phyloP scores from a whole-genome alignment of 2,329 filamentous ascomycete genomes.

The Teratosphaeria gauchensis region DNA sequence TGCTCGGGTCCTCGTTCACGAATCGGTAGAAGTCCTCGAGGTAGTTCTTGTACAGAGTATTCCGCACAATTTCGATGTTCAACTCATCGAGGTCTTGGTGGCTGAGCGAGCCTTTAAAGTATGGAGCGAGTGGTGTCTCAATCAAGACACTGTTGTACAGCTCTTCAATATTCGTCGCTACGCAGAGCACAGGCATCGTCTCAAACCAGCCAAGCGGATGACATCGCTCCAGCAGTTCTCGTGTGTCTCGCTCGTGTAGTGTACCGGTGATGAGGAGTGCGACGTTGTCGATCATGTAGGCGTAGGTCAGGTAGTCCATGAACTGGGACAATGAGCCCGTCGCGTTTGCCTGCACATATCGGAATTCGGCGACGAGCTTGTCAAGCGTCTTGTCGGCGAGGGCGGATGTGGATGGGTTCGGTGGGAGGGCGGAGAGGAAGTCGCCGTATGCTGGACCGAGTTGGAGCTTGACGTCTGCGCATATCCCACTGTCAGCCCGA shows the following conservation, averaged over 20 bases:
- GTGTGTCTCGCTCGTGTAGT: conserved; percentile 91
- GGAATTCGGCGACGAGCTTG: conserved; percentile 95
- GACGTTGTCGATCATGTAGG: conserved; percentile 99
- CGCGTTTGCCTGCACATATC: conserved; percentile 89
- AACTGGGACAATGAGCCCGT: conserved; percentile 86
- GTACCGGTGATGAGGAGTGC: conserved; percentile 96
- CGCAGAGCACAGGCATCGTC: conserved; percentile 95
- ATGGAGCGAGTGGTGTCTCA: conserved; percentile 88
- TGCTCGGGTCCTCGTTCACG: conserved; percentile 79
- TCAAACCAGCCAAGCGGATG: conserved; percentile 98
- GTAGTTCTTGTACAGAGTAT: conserved; percentile 99
- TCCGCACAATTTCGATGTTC: conserved; percentile 98
- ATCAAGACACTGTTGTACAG: conserved; percentile 97
- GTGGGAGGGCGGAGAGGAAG: conserved; percentile 84
- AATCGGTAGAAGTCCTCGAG: conserved; percentile 95
- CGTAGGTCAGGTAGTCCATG: conserved; percentile 96
- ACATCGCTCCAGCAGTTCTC: conserved; percentile 88
- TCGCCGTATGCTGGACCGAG: conserved; percentile 95
- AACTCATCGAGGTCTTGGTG: conserved; percentile 96
- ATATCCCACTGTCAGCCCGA: not conserved
- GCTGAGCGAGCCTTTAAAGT: conserved; percentile 93
- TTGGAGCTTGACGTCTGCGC: conserved; percentile 87
- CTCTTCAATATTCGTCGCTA: conserved; percentile 97
- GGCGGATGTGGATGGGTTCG: conserved; percentile 91
- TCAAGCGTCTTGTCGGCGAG: conserved; percentile 94